phyloP scores from a whole-genome alignment of 805 yeast genomes.

The Teunomyces panamensis region DNA sequence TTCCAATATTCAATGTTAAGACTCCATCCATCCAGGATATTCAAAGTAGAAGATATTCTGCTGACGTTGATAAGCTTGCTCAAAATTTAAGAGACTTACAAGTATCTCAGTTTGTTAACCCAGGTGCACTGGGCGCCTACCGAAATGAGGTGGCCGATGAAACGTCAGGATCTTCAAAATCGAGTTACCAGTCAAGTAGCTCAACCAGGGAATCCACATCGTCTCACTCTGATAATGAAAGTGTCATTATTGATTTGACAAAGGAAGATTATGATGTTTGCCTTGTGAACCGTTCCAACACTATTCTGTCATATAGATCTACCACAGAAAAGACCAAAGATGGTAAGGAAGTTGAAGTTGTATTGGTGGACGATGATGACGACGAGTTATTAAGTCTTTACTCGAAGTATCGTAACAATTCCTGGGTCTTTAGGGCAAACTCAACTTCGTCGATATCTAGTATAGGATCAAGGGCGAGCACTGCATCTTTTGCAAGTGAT shows the following conservation, averaged over 20 bases:
- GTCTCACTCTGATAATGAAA: constrained; percentile 31
- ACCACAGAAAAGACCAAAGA: constrained; percentile 35
- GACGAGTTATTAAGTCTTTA: constrained; percentile 40
- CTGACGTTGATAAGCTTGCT: constrained; percentile 6
- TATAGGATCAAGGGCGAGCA: constrained; percentile 9
- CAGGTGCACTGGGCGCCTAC: not conserved
- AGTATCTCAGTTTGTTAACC: constrained; percentile 4
- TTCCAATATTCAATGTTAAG: constrained; percentile 5
- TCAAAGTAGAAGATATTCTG: constrained; percentile 4
- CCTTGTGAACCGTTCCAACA: constrained; percentile 32
- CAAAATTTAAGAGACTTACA: constrained; percentile 8
- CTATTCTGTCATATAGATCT: constrained; percentile 36
- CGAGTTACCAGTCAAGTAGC: constrained; percentile 32
- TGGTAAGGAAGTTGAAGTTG: constrained; percentile 42
- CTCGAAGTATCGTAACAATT: constrained; percentile 33
- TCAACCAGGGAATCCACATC: constrained; percentile 27
- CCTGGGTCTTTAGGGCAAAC: constrained; percentile 24
- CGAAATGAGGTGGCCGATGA: constrained; percentile 1
- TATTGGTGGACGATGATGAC: constrained; percentile 37
- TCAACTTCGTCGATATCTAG: constrained; percentile 17
- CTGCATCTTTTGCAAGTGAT: constrained; percentile 19
- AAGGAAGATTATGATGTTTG: constrained; percentile 38
- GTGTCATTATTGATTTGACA: constrained; percentile 42
- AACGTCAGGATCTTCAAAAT: constrained; percentile 11
- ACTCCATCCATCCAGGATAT: constrained; percentile 12